These are phyloP conservation scores for Stephania yunnanensis DNA, from an alignment of 164 flowering plant species.

Conservation along the genomic window DNA sequence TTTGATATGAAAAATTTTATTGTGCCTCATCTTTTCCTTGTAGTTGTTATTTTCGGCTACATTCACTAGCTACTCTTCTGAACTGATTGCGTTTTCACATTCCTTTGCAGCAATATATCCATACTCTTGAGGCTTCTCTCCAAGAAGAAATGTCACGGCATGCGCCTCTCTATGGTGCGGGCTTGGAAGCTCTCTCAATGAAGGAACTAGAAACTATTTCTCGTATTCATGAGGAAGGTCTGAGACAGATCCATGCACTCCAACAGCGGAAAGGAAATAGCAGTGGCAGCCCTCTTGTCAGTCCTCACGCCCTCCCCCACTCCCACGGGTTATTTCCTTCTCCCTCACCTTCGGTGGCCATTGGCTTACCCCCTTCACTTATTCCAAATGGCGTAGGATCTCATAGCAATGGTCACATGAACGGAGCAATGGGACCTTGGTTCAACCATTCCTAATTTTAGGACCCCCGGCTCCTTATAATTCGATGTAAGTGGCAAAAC, in stretches of 20 bases:
- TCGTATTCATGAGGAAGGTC: conserved; percentile 92
- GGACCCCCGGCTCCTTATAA: conserved; percentile 7
- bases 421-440: conserved; percentile 79
- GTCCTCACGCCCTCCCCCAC: conserved; percentile 51
- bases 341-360: conserved; percentile 53
- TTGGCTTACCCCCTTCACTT: conserved; percentile 53
- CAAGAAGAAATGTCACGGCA: conserved; percentile 97
- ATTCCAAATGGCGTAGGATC: conserved; percentile 63
- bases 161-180: conserved; percentile 97
- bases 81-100: conserved; percentile 1
- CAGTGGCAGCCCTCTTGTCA: conserved; percentile 55
- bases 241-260: conserved; percentile 76
- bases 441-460: conserved; percentile 49
- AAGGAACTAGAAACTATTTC: conserved; percentile 87
- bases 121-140: conserved; percentile 58
- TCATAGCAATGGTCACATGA: conserved; percentile 79
- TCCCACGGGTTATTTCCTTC: conserved; percentile 52
- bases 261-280: conserved; percentile 66
- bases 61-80: no score
- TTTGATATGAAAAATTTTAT: no score
- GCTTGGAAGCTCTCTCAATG: conserved; percentile 84
- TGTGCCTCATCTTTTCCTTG: no score
- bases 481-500: conserved; percentile 17
- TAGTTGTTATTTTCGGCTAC: no score
- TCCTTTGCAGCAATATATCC: conserved; percentile 79